Conservation (phyloP, 495 filamentous ascomycete genomes). For the Hamigera avellanea region DNA sequence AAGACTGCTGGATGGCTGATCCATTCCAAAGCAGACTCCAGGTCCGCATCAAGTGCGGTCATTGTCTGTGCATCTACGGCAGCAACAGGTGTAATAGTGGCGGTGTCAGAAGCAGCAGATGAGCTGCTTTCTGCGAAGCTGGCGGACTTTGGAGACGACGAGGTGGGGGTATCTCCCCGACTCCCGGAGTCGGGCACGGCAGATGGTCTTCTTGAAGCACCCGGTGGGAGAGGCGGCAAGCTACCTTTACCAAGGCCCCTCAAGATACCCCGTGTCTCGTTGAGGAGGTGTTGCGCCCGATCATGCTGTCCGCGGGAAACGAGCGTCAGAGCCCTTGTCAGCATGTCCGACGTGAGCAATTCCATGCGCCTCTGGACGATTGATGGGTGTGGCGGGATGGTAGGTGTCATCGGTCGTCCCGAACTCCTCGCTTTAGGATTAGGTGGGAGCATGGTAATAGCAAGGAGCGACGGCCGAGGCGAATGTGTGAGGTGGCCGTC, state of each 20-base stretch:
- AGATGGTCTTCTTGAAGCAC: conserved; percentile 15
- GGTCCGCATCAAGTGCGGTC: conserved; percentile 76
- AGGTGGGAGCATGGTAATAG: conserved; percentile 95
- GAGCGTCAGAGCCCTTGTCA: conserved; percentile 82
- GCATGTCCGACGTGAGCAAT: conserved; percentile 94
- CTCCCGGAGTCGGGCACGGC: conserved; percentile 27
- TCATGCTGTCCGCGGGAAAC: conserved; percentile 89
- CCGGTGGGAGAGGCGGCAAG: conserved; percentile 76
- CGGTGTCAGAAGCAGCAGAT: conserved; percentile 31
- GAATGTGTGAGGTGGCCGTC: conserved; percentile 83
- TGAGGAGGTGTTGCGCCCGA: conserved; percentile 79
- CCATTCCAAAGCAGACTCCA: conserved; percentile 95
- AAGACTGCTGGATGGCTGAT: conserved; percentile 97
- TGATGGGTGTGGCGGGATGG: conserved; percentile 89
- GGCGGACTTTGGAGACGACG: conserved; percentile 29
- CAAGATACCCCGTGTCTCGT: conserved; percentile 88
- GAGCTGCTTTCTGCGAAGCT: conserved; percentile 32
- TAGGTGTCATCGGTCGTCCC: conserved; percentile 57
- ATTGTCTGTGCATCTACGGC: conserved; percentile 73
- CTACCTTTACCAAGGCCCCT: conserved; percentile 94
- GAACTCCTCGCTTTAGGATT: conserved; percentile 43
- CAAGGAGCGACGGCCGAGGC: conserved; percentile 81
- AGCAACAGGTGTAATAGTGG: conserved; percentile 49
- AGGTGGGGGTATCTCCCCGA: conserved; percentile 25
- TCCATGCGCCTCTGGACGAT: conserved; percentile 98